Percentiles rank a stretch among this genome's conserved stretches.
These are phyloP conservation scores for Entomortierella beljakovae DNA, from an alignment of 192 early-diverging fungal species.

Conservation along the genomic window DNA sequence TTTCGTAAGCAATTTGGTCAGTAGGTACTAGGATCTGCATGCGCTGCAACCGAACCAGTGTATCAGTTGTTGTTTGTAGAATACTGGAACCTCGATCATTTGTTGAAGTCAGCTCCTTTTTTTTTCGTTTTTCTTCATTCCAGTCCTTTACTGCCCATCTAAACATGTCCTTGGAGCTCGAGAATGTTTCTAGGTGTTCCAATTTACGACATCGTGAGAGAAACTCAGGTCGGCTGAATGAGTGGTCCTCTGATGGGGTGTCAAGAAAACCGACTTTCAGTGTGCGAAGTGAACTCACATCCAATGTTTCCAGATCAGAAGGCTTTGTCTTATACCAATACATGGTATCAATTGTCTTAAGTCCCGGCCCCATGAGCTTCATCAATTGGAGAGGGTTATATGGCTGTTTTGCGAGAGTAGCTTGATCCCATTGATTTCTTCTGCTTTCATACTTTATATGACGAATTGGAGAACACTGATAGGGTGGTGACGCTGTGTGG, in stretches of 20 bases:
- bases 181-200: constrained; percentile 16
- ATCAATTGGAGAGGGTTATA: constrained; percentile 35
- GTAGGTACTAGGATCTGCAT: constrained; percentile 23
- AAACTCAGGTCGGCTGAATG: constrained; percentile 39
- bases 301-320: constrained; percentile 17
- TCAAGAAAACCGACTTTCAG: constrained; percentile 10
- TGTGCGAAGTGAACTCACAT: constrained; percentile 9
- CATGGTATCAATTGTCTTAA: constrained; percentile 21
- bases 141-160: constrained; percentile 39
- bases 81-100: not conserved
- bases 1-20: constrained; percentile 19
- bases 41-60: constrained; percentile 7
- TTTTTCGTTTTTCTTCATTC: constrained; percentile 1
- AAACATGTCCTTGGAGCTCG: constrained; percentile 32
- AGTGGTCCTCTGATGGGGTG: constrained; percentile 1
- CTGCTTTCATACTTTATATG: constrained; percentile 19
- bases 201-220: constrained; percentile 27
- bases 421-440: constrained; percentile 14
- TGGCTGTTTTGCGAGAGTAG: not conserved
- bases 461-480: constrained; percentile 4
- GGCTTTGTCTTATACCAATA: constrained; percentile 15
- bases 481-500: not conserved
- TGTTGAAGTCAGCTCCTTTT: not conserved
- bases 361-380: constrained; percentile 24
- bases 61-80: not conserved